A percentile compares a stretch with the other conserved stretches of the same genome.
Evolutionary conservation across 1,284 basidiomycete species (phyloP).

Genomic region (Athelia sp.): DNA sequence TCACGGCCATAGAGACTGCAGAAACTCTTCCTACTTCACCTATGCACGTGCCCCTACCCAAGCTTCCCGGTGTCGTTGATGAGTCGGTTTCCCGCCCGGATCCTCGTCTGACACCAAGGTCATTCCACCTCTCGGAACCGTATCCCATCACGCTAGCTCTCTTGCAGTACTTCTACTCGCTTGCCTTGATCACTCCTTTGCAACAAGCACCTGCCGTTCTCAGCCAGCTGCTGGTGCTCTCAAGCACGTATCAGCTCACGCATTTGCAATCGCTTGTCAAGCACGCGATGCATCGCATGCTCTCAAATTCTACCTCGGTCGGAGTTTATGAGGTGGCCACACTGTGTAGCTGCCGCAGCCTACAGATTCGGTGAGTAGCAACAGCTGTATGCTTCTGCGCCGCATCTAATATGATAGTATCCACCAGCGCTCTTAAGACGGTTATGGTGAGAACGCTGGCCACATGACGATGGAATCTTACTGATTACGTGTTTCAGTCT

Average conservation of each 20-base stretch:
- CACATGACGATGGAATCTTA: neutral
- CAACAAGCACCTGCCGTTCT: conserved; percentile 89
- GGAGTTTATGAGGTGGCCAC: conserved; percentile 93
- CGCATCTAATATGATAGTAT: conserved; percentile 6
- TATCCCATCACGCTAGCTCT: conserved; percentile 87
- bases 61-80: conserved; percentile 43
- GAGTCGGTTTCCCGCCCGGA: conserved; percentile 52
- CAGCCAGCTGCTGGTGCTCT: conserved; percentile 80
- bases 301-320: conserved; percentile 81
- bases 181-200: conserved; percentile 79
- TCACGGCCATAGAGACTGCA: conserved; percentile 47
- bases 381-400: conserved; percentile 5
- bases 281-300: conserved; percentile 86
- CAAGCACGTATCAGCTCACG: conserved; percentile 76
- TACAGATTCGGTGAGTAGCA: conserved; percentile 74
- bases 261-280: conserved; percentile 78
- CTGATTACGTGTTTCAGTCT: conserved; percentile 33
- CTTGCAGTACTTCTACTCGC: conserved; percentile 90
- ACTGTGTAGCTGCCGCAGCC: conserved; percentile 79
- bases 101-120: conserved; percentile 73
- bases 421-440: conserved; percentile 60
- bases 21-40: conserved; percentile 53
- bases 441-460: conserved; percentile 64
- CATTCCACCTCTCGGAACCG: conserved; percentile 81
- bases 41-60: conserved; percentile 55